phyloP scores from a whole-genome alignment of 75 land plant species.

The Azolla pinnata region DNA sequence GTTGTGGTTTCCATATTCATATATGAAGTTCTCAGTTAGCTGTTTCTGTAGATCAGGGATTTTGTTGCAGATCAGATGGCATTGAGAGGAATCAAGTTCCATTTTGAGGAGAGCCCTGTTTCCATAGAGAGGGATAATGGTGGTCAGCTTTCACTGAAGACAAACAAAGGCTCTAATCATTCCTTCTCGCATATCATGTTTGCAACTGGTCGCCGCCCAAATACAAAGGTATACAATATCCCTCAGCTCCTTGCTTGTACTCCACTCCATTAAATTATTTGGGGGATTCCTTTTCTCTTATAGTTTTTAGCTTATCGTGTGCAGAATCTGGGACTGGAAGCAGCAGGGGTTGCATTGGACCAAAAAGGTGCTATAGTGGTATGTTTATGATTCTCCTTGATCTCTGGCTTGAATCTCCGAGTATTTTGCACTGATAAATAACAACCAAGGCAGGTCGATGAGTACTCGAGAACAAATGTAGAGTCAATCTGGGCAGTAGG shows the following conservation, averaged over 20 bases:
- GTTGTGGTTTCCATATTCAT: not conserved
- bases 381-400: conserved; percentile 1
- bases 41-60: conserved; percentile 67
- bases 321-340: conserved; percentile 88
- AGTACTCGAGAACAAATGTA: conserved; percentile 74
- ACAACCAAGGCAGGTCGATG: conserved; percentile 58
- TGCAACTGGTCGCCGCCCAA: conserved; percentile 93
- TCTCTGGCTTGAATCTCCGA: not conserved
- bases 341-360: conserved; percentile 65
- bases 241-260: too few species aligned
- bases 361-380: conserved; percentile 91
- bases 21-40: not conserved
- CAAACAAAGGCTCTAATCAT: conserved; percentile 62
- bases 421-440: not conserved
- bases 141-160: conserved; percentile 61
- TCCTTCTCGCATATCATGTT: conserved; percentile 92
- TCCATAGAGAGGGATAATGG: conserved; percentile 62
- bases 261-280: too few species aligned
- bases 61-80: conserved; percentile 88
- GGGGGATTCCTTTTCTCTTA: not conserved
- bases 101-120: conserved; percentile 83
- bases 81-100: conserved; percentile 80
- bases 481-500: conserved; percentile 99
- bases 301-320: not conserved
- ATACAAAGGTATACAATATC: conserved; percentile 68